Evolutionary conservation across 805 yeast species (phyloP).

Genomic region (Starmerella bombi): DNA sequence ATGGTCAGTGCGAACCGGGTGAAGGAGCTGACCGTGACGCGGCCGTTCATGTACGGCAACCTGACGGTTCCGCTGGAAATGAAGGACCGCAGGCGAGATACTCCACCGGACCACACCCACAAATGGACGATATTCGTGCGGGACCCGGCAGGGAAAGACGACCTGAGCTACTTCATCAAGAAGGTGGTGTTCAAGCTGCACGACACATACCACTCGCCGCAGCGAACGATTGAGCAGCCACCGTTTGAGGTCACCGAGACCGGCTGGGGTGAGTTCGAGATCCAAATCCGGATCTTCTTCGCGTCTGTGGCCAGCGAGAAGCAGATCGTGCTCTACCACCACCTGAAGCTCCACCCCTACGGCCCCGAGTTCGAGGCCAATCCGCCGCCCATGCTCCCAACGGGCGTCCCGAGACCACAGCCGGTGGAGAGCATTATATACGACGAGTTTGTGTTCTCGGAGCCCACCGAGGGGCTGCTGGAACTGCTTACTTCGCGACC

Average conservation of each 20-base stretch:
- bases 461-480: slow-evolving; percentile 85
- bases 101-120: slow-evolving; percentile 87
- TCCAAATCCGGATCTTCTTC: slow-evolving; percentile 74
- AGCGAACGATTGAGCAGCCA: slow-evolving; percentile 75
- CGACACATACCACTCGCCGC: slow-evolving; percentile 80
- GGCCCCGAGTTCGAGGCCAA: slow-evolving; percentile 26
- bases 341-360: slow-evolving; percentile 82
- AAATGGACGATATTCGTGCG: slow-evolving; percentile 85
- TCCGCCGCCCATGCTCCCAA: slow-evolving; percentile 16
- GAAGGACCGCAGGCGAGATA: slow-evolving; percentile 39
- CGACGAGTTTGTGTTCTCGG: slow-evolving; percentile 89
- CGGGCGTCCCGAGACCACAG: slow-evolving; percentile 25
- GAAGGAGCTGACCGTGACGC: slow-evolving; percentile 50
- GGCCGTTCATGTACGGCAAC: slow-evolving; percentile 76
- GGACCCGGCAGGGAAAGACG: slow-evolving; percentile 63
- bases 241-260: slow-evolving; percentile 94
- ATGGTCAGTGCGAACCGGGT: slow-evolving; percentile 14
- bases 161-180: slow-evolving; percentile 66
- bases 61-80: slow-evolving; percentile 54
- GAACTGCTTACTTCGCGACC: slow-evolving; percentile 47
- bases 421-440: slow-evolving; percentile 50
- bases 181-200: slow-evolving; percentile 90
- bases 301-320: slow-evolving; percentile 81
- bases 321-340: slow-evolving; percentile 74
- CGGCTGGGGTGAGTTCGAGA: slow-evolving; percentile 99